Evolutionary conservation across 2,329 filamentous ascomycete species (phyloP).

Genomic region (Fusarium guadeloupense): DNA sequence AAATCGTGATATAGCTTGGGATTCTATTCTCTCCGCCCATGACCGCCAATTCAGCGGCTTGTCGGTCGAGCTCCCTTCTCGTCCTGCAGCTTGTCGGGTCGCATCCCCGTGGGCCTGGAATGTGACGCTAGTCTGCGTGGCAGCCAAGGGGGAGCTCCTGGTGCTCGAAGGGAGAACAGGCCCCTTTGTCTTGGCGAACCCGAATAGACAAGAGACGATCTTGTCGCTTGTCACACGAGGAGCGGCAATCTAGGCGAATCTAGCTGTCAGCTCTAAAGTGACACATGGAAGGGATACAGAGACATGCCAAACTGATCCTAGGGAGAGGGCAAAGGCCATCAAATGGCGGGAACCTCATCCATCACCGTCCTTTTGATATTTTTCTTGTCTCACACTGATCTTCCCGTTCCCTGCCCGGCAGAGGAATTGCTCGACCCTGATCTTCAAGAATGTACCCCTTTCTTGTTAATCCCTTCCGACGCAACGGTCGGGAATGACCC

Average conservation of each 20-base stretch:
- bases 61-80: slow-evolving; percentile 15
- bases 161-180: slow-evolving; percentile 9
- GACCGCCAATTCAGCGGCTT: slow-evolving; percentile 18
- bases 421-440: slow-evolving; percentile 16
- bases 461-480: slow-evolving; percentile 11
- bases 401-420: slow-evolving; percentile 13
- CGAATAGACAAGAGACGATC: slow-evolving; percentile 15
- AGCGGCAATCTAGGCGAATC: slow-evolving; percentile 35
- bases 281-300: slow-evolving; percentile 24
- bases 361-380: slow-evolving; percentile 2
- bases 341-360: neutral
- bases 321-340: neutral
- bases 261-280: slow-evolving; percentile 5
- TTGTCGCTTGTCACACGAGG: slow-evolving; percentile 8
- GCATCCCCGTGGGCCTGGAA: slow-evolving; percentile 28
- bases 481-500: neutral
- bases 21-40: neutral
- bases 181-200: slow-evolving; percentile 13
- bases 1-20: neutral
- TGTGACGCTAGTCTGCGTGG: slow-evolving; percentile 20
- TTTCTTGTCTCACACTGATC: slow-evolving; percentile 25
- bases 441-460: slow-evolving; percentile 13
- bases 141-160: too few relatives aligned
- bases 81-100: slow-evolving; percentile 17
- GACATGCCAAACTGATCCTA: slow-evolving; percentile 29